Conservation (phyloP, 1,284 basidiomycete species). For the Golubevia pallescens region DNA sequence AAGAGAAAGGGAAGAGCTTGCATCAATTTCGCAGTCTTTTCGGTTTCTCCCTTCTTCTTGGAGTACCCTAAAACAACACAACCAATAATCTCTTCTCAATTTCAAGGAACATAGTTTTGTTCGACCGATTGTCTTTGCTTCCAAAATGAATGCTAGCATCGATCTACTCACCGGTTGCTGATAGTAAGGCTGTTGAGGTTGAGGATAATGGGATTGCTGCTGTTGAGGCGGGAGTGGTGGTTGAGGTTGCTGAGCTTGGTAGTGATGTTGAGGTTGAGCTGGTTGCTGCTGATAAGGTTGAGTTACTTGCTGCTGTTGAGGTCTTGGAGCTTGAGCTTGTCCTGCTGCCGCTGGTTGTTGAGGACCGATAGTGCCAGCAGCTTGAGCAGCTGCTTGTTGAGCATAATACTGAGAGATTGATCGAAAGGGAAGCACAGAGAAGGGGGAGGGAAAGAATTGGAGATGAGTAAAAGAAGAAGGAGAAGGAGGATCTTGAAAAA, state of each 20-base stretch:
- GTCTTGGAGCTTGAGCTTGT: constrained; percentile 10
- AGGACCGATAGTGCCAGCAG: constrained; percentile 5
- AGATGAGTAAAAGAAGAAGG: too few relatives aligned
- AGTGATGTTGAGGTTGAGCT: constrained; percentile 12
- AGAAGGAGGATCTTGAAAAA: background rate
- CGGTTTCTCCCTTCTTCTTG: background rate
- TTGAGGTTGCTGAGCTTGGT: constrained; percentile 19
- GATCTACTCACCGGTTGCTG: constrained; percentile 5
- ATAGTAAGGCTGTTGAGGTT: constrained; percentile 4
- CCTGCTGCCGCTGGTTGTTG: constrained; percentile 5
- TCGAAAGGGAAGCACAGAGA: too few relatives aligned
- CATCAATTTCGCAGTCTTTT: too few relatives aligned
- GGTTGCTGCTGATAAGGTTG: constrained; percentile 10
- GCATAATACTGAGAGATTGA: constrained; percentile 20
- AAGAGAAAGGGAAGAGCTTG: background rate
- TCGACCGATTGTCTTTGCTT: background rate
- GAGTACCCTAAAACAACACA: background rate
- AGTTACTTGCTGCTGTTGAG: constrained; percentile 1
- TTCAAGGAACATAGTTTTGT: background rate
- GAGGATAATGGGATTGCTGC: constrained; percentile 13
- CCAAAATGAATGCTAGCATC: background rate
- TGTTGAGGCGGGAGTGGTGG: constrained; percentile 17
- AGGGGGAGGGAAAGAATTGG: too few relatives aligned
- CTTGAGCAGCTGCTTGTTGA: constrained; percentile 20
- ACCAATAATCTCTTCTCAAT: too few relatives aligned